A percentile compares a stretch with the other conserved stretches of the same genome.
These are phyloP conservation scores for Lipomyces spencermartinsiae DNA, from an alignment of 805 yeast genomes.

Conservation along the genomic window DNA sequence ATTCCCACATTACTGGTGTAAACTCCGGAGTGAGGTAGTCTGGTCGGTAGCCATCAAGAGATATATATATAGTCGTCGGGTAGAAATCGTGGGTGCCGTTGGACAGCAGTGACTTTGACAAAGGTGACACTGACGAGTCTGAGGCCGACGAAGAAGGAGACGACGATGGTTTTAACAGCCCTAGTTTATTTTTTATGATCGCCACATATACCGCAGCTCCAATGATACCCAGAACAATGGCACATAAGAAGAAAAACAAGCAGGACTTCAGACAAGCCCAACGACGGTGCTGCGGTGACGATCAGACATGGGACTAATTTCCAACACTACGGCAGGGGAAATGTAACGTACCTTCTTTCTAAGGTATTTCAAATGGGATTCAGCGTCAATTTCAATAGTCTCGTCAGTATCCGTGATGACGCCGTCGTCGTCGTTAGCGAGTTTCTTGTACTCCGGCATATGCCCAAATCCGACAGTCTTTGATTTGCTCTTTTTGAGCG, in stretches of 20 bases:
- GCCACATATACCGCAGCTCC: conserved; percentile 34
- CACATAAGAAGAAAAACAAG: conserved; percentile 21
- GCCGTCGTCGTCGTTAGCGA: conserved; percentile 12
- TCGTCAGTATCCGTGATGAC: conserved; percentile 18
- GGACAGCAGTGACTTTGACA: conserved; percentile 41
- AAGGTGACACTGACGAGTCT: neutral
- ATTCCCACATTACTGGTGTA: conserved; percentile 74
- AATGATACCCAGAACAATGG: conserved; percentile 17
- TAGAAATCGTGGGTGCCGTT: conserved; percentile 74
- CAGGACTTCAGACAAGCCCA: conserved; percentile 18
- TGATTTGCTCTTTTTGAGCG: conserved; percentile 22
- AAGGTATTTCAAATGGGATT: conserved; percentile 33
- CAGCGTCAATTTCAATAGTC: conserved; percentile 36
- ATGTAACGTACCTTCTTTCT: conserved; percentile 23
- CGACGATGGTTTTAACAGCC: conserved; percentile 18
- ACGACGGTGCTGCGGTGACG: conserved; percentile 28
- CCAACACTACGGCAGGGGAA: neutral
- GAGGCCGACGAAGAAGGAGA: conserved; percentile 2
- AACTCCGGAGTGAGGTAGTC: conserved; percentile 68
- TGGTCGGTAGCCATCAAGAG: conserved; percentile 92
- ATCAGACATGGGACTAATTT: neutral
- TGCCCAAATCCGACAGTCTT: conserved; percentile 3
- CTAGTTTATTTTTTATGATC: conserved; percentile 23
- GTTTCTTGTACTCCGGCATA: conserved; percentile 16
- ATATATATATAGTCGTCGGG: conserved; percentile 81